phyloP scores from a whole-genome alignment of 768 basidiomycete genomes.

The Suillus alpinus region DNA sequence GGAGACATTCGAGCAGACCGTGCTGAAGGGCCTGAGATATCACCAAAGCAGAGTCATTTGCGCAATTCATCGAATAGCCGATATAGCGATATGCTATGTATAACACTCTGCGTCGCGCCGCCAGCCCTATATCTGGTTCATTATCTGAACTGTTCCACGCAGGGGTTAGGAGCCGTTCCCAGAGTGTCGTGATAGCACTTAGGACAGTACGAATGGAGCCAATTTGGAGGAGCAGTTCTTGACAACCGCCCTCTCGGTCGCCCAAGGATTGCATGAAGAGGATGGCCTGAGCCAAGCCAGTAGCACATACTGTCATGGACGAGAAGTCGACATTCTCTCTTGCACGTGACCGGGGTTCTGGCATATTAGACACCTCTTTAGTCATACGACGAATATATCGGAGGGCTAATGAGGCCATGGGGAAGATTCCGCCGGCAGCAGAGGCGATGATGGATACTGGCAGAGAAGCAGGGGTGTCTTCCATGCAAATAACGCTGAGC shows the following conservation, averaged over 20 bases:
- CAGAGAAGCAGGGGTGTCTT: not conserved
- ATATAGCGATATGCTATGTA: slow-evolving; percentile 7
- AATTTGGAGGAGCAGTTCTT: slow-evolving; percentile 1
- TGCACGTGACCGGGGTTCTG: not conserved
- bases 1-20: slow-evolving; percentile 3
- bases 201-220: slow-evolving; percentile 6
- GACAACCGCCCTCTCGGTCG: not conserved
- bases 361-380: slow-evolving; percentile 5
- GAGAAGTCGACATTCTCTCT: slow-evolving; percentile 2
- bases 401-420: slow-evolving; percentile 6
- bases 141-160: slow-evolving; percentile 3
- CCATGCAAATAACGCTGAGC: slow-evolving; percentile 4
- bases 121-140: slow-evolving; percentile 5
- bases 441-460: not conserved
- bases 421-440: slow-evolving; percentile 2
- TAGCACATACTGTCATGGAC: slow-evolving; percentile 3
- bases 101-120: slow-evolving; percentile 4
- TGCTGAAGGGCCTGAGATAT: slow-evolving; percentile 1
- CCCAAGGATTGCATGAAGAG: slow-evolving; percentile 3
- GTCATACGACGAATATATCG: slow-evolving; percentile 7
- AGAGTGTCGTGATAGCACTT: not conserved
- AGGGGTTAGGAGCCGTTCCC: slow-evolving; percentile 1
- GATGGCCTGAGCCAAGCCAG: slow-evolving; percentile 6
- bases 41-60: slow-evolving; percentile 1
- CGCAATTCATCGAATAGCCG: slow-evolving; percentile 4